Evolutionary conservation across 73 alveolate genomes (phyloP), one percentile per base, ranked within the genome.

Genomic region (Uronychia setigera): DNA sequence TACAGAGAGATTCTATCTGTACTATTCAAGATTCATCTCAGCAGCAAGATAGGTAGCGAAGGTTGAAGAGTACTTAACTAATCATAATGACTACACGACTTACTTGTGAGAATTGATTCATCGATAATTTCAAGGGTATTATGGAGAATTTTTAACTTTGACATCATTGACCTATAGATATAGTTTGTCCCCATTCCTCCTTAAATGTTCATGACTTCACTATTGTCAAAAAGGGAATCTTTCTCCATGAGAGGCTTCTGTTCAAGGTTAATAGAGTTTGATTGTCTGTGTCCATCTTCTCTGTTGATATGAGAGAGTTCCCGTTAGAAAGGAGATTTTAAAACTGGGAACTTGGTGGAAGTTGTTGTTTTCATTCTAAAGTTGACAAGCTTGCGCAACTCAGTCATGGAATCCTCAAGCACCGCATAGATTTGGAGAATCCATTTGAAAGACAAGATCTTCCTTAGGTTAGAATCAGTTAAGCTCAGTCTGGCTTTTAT

Each of bases 91-190:
- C n/a, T n/a, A n/a, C n/a, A 32, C 19, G 14, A 32, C 79, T 85
- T 85, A 31, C 76, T 85, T 5, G 85, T 76, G 28, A 26, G 30
- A 1, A 85, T 26, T 0, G 91, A 76, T 59, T 85, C 86, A 11
- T 78, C 80, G 1, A 85, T 85, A 74, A 85, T 85, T 29, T 85
- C 91, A 27, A 78, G n/a, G 0, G 86, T 85, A 32, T 85, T 85
- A 58, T 85, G 76, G 34, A 77, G 81, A 59, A 85, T 85, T 57
- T 85, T 85, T 30, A 85, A 60, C 60, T 85, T 85, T 80, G 85
- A 74, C 76, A 35, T 33, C 78, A 85, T 85, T 46, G 59, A 26
- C 31, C 86, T 85, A 28, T 85, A 84, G 58, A 77, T 34, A 33
- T 85, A 82, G 33, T 85, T 28, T 32, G 84, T 74, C 13, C 90